Percentiles rank a stretch among this genome's conserved stretches.
Evolutionary conservation across 2,329 filamentous ascomycete species (phyloP).

Genomic region (Xylaria sp.): DNA sequence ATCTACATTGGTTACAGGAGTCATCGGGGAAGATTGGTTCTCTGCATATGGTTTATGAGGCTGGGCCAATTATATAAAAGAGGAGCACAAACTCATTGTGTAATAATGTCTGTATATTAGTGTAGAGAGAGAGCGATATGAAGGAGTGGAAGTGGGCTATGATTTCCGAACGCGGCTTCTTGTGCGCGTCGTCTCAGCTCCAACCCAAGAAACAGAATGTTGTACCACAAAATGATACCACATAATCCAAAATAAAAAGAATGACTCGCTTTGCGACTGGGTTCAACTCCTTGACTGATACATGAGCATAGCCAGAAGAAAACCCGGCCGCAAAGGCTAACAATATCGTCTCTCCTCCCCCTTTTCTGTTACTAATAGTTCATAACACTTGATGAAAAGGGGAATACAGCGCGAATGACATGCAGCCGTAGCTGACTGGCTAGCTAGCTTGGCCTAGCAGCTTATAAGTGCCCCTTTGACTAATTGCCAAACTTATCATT

Average conservation of each 20-base stretch:
- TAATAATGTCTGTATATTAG: conserved; percentile 47
- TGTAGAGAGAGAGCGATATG: conserved; percentile 33
- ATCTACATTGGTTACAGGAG: conserved; percentile 28
- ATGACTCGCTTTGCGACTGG: background rate
- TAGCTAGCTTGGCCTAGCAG: background rate
- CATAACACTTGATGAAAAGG: background rate
- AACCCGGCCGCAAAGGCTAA: background rate
- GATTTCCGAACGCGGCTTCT: conserved; percentile 4
- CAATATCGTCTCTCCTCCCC: background rate
- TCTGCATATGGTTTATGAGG: conserved; percentile 33
- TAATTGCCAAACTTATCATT: conserved; percentile 34
- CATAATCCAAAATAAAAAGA: background rate
- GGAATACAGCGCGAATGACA: background rate
- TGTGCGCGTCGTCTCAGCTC: conserved; percentile 1
- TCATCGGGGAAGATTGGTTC: conserved; percentile 24
- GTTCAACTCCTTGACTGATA: background rate
- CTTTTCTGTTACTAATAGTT: background rate
- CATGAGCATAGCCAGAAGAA: background rate
- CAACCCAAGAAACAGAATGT: background rate
- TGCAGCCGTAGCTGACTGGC: background rate
- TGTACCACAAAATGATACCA: conserved; percentile 26
- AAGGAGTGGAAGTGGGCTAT: conserved; percentile 16
- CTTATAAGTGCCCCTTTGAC: background rate
- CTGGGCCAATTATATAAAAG: conserved; percentile 28
- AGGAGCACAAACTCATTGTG: conserved; percentile 26